Conservation (phyloP, 2,329 filamentous ascomycete species). For the Capronia americana region DNA sequence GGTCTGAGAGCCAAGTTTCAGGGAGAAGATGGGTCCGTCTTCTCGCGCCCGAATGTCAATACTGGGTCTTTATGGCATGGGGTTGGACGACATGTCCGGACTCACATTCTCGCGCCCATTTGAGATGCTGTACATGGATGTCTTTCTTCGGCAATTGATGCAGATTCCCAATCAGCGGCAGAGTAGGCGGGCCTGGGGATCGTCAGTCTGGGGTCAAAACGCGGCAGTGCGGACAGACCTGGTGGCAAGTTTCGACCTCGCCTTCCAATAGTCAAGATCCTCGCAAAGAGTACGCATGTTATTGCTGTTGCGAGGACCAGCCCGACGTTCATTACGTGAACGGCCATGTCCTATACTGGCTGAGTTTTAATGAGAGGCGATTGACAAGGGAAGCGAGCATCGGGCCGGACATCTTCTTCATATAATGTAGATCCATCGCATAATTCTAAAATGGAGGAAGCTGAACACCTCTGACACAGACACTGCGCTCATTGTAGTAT, state of each 20-base stretch:
- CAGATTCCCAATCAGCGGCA: constrained; percentile 58
- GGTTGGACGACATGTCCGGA: not conserved
- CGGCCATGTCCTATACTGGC: not conserved
- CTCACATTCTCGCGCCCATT: constrained; percentile 61
- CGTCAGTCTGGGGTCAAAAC: not conserved
- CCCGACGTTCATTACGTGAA: not conserved
- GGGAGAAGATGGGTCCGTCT: constrained; percentile 53
- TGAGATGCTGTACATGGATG: constrained; percentile 55
- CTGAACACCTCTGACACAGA: not conserved
- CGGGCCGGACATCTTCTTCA: not conserved
- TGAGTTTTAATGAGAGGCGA: not conserved
- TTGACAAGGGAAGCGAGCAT: not conserved
- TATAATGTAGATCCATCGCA: not conserved
- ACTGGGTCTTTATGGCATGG: constrained; percentile 34
- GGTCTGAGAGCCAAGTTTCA: constrained; percentile 57
- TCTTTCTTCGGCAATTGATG: constrained; percentile 52
- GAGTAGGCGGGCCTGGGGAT: constrained; percentile 47
- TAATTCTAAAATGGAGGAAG: not conserved
- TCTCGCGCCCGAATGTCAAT: constrained; percentile 46
- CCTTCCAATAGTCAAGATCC: not conserved
- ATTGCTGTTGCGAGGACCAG: constrained; percentile 27
- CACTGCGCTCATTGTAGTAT: not conserved
- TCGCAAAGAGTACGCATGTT: constrained; percentile 2
- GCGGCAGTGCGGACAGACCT: not conserved
- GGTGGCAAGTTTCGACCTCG: constrained; percentile 11